phyloP scores from a whole-genome alignment of 2,329 filamentous ascomycete genomes.

The Talaromyces sp. region DNA sequence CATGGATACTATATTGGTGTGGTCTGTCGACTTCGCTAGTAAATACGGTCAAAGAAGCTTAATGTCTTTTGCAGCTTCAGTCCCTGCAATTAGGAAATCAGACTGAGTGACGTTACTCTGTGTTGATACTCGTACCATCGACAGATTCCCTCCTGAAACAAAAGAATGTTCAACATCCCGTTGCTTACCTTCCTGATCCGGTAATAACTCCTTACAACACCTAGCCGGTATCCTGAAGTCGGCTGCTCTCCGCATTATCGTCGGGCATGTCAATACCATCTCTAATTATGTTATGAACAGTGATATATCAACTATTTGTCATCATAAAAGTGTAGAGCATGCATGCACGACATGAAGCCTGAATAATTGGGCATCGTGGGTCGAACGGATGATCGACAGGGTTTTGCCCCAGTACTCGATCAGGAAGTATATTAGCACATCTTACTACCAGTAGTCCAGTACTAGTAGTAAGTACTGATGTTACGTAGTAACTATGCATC shows the following conservation, averaged over 20 bases:
- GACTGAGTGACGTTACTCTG: neutral
- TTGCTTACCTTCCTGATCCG: neutral
- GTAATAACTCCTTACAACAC: neutral
- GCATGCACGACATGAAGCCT: constrained; percentile 1
- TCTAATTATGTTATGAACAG: neutral
- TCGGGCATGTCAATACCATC: neutral
- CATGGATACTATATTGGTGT: neutral
- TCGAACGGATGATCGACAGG: constrained; percentile 5
- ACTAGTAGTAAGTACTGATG: neutral
- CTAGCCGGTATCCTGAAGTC: neutral
- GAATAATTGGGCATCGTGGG: neutral
- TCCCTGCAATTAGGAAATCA: neutral
- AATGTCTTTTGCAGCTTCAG: neutral
- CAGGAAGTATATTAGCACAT: neutral
- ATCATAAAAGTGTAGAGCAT: neutral
- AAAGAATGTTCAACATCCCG: neutral
- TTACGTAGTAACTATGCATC: neutral
- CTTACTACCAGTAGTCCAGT: neutral
- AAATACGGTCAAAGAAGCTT: neutral
- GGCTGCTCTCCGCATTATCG: neutral
- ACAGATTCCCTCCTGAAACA: neutral
- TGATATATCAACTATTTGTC: neutral
- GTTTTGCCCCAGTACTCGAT: neutral
- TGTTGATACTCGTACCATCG: neutral
- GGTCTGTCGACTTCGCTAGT: neutral